Base-by-base conservation (phyloP, 2,329 filamentous ascomycete species). In the Calonectria pteridis region DNA sequence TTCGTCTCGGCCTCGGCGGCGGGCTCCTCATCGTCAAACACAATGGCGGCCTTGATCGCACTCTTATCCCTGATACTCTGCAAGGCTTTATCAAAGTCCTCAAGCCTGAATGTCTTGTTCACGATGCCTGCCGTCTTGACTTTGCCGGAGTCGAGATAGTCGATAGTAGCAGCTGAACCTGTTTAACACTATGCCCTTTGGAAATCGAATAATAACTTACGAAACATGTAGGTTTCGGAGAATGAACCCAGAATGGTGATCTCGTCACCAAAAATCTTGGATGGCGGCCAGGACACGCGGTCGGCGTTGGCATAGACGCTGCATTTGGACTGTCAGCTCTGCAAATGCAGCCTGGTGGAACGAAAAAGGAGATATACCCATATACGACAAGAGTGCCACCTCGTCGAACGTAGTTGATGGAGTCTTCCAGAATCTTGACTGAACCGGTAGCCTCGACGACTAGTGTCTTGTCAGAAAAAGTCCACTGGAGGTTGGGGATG, bases 211-310 rank as follows among this genome's bases (percentile, higher is more conserved):
- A 1, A 53, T 14, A 28, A 84, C 85, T 81, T 84, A 87, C 86
- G 92, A 87, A 94, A 93, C 88, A 93, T 94, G 85, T 92, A 93
- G 29, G 92, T 93, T 84, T 94, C 93, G 62, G 91, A 94, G 86
- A 94, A 95, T 67, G 91, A 93, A 31, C 93, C 93, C 68, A 94
- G 86, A 77, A 95, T 93, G 77, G 92, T 94, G 78, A 95, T 93
- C 83, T 94, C 93, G 74, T 87, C 85, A 80, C 89, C 88, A 81
- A 91, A 94, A 79, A 95, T 94, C 86, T 93, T 93, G 82, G 89
- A 88, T n/a, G 93, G 93, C 6, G 91, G 87, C 92, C 93, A 94
- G 4, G 89, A 87, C 35, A 95, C 92, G 63, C 89, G 89, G 70
- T 90, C 92, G 33, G 89, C 84, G 75, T 87, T 89, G 76, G 89